Conservation (phyloP, 192 early-diverging fungal species). For the Podila horticola region DNA sequence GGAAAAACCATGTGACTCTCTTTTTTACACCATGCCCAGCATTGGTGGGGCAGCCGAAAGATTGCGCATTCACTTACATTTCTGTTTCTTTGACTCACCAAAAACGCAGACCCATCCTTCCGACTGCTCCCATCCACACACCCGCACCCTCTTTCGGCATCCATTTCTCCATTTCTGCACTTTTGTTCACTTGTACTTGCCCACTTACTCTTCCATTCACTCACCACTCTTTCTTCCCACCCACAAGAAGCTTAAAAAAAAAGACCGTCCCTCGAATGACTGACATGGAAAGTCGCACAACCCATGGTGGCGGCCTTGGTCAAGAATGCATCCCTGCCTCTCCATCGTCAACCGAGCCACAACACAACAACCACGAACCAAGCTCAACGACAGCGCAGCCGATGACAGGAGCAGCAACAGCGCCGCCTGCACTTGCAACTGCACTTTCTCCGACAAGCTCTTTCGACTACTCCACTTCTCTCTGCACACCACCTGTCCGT, state of each 20-base stretch:
- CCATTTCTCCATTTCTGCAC: background rate
- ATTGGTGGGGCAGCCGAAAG: no score
- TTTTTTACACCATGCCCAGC: no score
- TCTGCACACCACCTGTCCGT: background rate
- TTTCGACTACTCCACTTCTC: background rate
- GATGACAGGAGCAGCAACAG: no score
- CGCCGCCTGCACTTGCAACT: no score
- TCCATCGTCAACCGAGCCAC: background rate
- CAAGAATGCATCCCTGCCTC: background rate
- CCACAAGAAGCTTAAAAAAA: background rate
- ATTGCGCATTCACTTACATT: no score
- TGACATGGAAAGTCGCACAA: background rate
- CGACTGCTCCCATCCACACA: no score
- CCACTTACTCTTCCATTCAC: background rate
- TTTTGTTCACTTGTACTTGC: background rate
- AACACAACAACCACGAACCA: no score
- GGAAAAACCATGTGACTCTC: no score
- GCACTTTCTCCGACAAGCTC: background rate
- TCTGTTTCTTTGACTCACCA: no score
- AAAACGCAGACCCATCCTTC: no score
- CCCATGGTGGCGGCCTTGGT: slow-evolving; percentile 2
- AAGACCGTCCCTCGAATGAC: background rate
- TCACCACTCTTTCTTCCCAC: background rate
- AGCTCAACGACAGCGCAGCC: no score
- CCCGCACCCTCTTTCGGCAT: no score